Conservation (phyloP, 768 basidiomycete genomes). For the Hirschioporus abietinus region DNA sequence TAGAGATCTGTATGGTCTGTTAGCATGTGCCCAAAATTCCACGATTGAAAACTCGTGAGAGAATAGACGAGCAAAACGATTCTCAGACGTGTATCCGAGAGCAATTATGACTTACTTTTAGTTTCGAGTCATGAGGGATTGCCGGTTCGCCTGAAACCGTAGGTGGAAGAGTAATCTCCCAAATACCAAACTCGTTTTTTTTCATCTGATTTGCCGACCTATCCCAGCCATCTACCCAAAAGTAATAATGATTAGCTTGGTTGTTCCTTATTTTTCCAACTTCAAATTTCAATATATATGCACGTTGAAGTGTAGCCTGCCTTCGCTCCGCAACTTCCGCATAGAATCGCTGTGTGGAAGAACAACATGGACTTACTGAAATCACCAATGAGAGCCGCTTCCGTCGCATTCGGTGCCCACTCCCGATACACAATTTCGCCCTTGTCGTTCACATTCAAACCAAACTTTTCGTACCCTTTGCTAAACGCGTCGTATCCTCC, state of each 20-base stretch:
- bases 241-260: not conserved
- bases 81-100: not conserved
- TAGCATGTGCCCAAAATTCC: not conserved
- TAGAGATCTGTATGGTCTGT: conserved; percentile 62
- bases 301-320: not conserved
- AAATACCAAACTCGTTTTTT: conserved; percentile 81
- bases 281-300: not conserved
- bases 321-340: too few species aligned
- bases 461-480: conserved; percentile 73
- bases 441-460: conserved; percentile 64
- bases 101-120: conserved; percentile 58
- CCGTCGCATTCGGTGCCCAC: conserved; percentile 89
- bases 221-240: conserved; percentile 85
- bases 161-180: conserved; percentile 78
- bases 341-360: not conserved
- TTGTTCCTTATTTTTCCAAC: not conserved
- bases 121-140: conserved; percentile 91
- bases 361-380: conserved; percentile 68
- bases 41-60: conserved; percentile 1
- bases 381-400: conserved; percentile 87
- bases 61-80: not conserved
- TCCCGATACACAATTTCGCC: conserved; percentile 82
- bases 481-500: conserved; percentile 81
- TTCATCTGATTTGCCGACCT: conserved; percentile 82
- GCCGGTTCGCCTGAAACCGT: conserved; percentile 62